Evolutionary conservation across 1,284 basidiomycete genomes (phyloP).

Genomic region (Ustilago xerochloae): DNA sequence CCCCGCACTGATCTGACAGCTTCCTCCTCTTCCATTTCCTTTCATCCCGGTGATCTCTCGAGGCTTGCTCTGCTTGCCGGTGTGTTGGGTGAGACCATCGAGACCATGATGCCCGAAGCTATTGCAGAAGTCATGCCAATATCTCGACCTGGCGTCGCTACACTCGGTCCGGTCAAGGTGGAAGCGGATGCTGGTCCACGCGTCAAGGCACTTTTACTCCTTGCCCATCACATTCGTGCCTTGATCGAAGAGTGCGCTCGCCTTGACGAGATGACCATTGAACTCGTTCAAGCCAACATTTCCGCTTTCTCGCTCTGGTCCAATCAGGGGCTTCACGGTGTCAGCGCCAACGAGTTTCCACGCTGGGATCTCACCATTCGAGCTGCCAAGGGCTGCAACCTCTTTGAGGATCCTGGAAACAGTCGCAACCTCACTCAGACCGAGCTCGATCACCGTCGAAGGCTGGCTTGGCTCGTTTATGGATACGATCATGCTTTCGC

Average conservation of each 20-base stretch:
- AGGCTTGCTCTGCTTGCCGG: conserved; percentile 30
- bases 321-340: conserved; percentile 42
- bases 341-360: conserved; percentile 32
- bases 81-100: conserved; percentile 42
- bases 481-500: conserved; percentile 50
- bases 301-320: conserved; percentile 43
- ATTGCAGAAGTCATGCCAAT: conserved; percentile 19
- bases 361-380: conserved; percentile 45
- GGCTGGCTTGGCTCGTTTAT: conserved; percentile 49
- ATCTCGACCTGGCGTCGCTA: background rate
- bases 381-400: conserved; percentile 30
- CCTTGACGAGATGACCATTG: conserved; percentile 46
- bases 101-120: conserved; percentile 23
- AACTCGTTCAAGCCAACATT: conserved; percentile 47
- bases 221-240: conserved; percentile 31
- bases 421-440: background rate
- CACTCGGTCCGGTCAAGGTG: conserved; percentile 7
- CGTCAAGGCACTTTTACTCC: conserved; percentile 22
- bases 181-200: conserved; percentile 20
- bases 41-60: conserved; percentile 39
- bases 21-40: background rate
- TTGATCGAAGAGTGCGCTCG: conserved; percentile 46
- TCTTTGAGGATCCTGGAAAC: conserved; percentile 42
- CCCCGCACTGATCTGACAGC: background rate
- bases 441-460: conserved; percentile 39